Conservation (phyloP, 2,329 filamentous ascomycete genomes). For the Colletotrichum sp. region DNA sequence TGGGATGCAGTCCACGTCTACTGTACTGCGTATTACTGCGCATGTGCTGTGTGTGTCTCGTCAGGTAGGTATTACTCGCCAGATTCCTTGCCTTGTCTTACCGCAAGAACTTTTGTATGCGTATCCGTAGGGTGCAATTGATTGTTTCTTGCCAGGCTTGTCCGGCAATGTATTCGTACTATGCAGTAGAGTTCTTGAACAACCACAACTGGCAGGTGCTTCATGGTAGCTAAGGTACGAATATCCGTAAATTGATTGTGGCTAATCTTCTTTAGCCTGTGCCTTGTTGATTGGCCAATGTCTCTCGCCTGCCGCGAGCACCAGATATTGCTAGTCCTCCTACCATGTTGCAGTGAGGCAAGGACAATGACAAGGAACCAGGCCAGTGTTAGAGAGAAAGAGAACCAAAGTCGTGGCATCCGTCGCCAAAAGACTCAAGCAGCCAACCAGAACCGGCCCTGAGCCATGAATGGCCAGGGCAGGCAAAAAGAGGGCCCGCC, state of each 20-base stretch:
- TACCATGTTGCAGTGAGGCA: not conserved
- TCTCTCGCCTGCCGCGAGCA: not conserved
- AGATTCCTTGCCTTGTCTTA: not conserved
- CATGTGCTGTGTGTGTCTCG: not conserved
- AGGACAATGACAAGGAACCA: constrained; percentile 6
- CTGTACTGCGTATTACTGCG: not conserved
- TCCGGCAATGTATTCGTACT: not conserved
- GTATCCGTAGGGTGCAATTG: not conserved
- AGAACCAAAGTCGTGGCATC: not conserved
- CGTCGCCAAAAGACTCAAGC: not conserved
- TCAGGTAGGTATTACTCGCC: not conserved
- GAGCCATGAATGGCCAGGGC: constrained; percentile 4
- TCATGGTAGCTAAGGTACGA: not conserved
- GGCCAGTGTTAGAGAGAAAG: not conserved
- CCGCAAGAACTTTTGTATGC: not conserved
- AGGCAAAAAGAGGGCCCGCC: constrained; percentile 6
- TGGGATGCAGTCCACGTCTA: not conserved
- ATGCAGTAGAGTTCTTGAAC: not conserved
- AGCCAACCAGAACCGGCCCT: constrained; percentile 7
- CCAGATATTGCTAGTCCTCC: not conserved
- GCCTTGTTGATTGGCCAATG: not conserved
- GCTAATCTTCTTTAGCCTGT: not conserved
- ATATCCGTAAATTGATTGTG: not conserved
- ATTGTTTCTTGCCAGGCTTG: not conserved
- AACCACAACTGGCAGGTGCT: not conserved